These are phyloP conservation scores for Leishmania aethiopica DNA, from an alignment of 208 protist species.

Conservation along the genomic window DNA sequence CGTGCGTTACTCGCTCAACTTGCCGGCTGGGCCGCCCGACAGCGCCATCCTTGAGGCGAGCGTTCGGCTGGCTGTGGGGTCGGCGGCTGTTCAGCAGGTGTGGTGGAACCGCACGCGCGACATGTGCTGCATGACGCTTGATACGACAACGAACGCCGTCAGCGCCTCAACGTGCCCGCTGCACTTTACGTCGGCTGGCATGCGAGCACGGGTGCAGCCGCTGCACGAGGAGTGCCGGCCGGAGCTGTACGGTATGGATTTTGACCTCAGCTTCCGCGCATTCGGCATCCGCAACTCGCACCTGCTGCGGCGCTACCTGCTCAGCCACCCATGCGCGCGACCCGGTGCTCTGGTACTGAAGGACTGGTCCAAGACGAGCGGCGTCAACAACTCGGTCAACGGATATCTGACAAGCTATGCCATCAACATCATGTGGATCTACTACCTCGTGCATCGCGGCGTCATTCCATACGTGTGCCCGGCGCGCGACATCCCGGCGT, in stretches of 20 bases:
- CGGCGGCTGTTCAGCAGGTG: slow-evolving; percentile 69
- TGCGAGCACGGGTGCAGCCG: slow-evolving; percentile 72
- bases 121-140: slow-evolving; percentile 68
- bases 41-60: slow-evolving; percentile 79
- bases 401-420: slow-evolving; percentile 92
- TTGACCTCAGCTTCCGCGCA: slow-evolving; percentile 87
- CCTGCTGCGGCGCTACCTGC: slow-evolving; percentile 79
- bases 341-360: slow-evolving; percentile 88
- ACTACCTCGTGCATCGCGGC: slow-evolving; percentile 85
- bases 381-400: slow-evolving; percentile 91
- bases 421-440: slow-evolving; percentile 93
- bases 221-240: slow-evolving; percentile 85
- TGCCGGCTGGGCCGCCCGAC: slow-evolving; percentile 49
- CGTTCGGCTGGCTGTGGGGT: slow-evolving; percentile 61
- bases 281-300: slow-evolving; percentile 92
- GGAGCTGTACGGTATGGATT: slow-evolving; percentile 88
- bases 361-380: slow-evolving; percentile 90
- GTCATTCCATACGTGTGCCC: slow-evolving; percentile 84
- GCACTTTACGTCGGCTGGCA: slow-evolving; percentile 40
- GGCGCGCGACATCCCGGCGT: slow-evolving; percentile 58
- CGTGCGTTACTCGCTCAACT: slow-evolving; percentile 68
- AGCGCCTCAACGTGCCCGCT: slow-evolving; percentile 57
- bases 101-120: slow-evolving; percentile 86
- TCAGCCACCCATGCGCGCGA: slow-evolving; percentile 79
- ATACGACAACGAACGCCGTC: slow-evolving; percentile 71